These are phyloP conservation scores for Trifolium fragiferum DNA, from an alignment of 306 rosid genomes.

Conservation along the genomic window DNA sequence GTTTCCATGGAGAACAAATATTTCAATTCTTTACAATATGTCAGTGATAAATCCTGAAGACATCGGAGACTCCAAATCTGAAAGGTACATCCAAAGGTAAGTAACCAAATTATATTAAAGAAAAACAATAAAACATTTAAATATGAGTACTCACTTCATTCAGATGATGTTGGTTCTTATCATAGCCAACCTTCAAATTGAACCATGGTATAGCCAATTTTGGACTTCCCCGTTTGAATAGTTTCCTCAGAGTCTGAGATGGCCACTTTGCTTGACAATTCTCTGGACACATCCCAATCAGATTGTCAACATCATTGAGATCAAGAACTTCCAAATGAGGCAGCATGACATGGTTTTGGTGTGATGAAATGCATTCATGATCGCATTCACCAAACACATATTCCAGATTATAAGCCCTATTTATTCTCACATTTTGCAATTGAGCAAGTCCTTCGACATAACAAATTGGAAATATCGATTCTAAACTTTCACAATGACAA, in stretches of 20 bases:
- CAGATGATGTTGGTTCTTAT: neutral
- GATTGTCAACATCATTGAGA: neutral
- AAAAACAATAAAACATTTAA: neutral
- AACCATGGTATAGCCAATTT: no score
- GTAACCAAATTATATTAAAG: no score
- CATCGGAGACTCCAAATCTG: neutral
- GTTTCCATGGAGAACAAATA: no score
- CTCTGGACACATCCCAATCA: neutral
- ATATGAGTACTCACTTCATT: neutral
- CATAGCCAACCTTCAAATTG: neutral
- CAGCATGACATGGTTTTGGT: neutral
- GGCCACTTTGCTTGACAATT: neutral
- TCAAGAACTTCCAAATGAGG: neutral
- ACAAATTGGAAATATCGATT: neutral
- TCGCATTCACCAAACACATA: no score
- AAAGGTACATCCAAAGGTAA: no score
- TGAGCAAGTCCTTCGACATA: neutral
- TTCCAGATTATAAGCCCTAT: no score
- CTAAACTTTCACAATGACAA: neutral
- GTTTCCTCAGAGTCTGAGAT: neutral
- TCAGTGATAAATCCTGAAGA: neutral
- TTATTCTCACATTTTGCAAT: neutral
- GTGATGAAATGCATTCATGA: no score
- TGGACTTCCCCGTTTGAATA: neutral
- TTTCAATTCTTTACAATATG: neutral